Evolutionary conservation across 148 eudicot species (phyloP).

Genomic region (Fagopyrum esculentum): DNA sequence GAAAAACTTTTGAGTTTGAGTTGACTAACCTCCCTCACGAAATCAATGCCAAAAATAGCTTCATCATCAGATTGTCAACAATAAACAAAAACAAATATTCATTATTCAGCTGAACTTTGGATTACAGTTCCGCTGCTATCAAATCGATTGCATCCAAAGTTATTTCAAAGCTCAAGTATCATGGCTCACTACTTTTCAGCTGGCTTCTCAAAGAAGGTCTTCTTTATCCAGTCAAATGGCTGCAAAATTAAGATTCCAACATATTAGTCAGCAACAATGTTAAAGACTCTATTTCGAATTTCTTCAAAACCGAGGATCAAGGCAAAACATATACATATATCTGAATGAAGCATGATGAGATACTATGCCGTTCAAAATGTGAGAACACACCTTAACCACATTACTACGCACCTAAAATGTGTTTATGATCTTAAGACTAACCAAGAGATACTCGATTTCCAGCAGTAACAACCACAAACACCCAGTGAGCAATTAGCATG

Average conservation of each 20-base stretch:
- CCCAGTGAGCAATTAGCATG: background rate
- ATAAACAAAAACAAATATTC: background rate
- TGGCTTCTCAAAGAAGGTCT: slow-evolving; percentile 42
- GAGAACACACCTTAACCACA: background rate
- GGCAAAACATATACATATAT: background rate
- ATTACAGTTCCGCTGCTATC: background rate
- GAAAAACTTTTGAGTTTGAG: background rate
- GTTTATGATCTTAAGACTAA: no score
- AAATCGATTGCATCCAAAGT: background rate
- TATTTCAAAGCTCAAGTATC: background rate
- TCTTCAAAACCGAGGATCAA: background rate
- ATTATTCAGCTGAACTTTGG: background rate
- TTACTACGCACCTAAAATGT: background rate
- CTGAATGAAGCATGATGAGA: background rate
- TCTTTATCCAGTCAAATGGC: slow-evolving; percentile 42
- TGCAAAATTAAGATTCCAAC: slow-evolving; percentile 4
- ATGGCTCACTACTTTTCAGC: slow-evolving; percentile 14
- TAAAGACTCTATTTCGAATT: no score
- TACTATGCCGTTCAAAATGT: background rate
- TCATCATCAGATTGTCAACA: slow-evolving; percentile 7
- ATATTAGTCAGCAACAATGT: background rate
- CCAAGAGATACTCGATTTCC: background rate
- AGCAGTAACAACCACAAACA: background rate
- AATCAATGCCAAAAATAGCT: slow-evolving; percentile 9
- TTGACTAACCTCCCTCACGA: slow-evolving; percentile 3